phyloP scores from a whole-genome alignment of 139 green algal genomes.

The Tetradesmus obliquus region DNA sequence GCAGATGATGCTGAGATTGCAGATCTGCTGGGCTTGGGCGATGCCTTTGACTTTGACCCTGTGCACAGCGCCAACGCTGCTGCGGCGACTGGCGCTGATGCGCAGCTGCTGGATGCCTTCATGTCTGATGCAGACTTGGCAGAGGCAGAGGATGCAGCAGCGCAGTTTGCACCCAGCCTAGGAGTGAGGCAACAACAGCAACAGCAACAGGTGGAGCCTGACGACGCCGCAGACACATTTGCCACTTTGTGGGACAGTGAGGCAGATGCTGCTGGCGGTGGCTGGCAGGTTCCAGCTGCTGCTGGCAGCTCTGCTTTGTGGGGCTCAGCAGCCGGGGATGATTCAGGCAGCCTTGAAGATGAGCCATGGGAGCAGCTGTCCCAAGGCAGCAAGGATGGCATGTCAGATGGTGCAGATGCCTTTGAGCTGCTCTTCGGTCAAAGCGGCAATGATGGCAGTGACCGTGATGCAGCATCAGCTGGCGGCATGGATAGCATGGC shows the following conservation, averaged over 20 bases:
- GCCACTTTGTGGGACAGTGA: background rate
- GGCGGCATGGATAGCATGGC: no score
- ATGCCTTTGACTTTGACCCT: background rate
- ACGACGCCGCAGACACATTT: background rate
- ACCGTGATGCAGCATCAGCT: background rate
- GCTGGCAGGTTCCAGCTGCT: background rate
- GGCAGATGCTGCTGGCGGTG: background rate
- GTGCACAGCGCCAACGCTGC: background rate
- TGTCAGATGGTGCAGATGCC: background rate
- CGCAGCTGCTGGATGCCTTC: background rate
- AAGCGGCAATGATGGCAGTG: background rate
- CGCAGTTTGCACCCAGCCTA: background rate
- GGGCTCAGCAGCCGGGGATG: no score
- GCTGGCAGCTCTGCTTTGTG: background rate
- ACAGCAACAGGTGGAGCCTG: background rate
- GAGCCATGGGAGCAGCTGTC: background rate
- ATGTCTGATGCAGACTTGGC: conserved; percentile 7
- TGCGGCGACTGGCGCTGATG: background rate
- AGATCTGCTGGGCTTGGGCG: conserved; percentile 14
- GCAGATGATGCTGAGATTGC: background rate
- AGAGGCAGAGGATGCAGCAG: background rate
- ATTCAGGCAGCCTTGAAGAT: no score
- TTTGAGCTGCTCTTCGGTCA: conserved; percentile 28
- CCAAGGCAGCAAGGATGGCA: background rate
- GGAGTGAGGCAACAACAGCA: background rate